Evolutionary conservation across 1,284 basidiomycete species (phyloP), one percentile per base, ranked within the genome.

Genomic region (Butyriboletus appendiculatus): DNA sequence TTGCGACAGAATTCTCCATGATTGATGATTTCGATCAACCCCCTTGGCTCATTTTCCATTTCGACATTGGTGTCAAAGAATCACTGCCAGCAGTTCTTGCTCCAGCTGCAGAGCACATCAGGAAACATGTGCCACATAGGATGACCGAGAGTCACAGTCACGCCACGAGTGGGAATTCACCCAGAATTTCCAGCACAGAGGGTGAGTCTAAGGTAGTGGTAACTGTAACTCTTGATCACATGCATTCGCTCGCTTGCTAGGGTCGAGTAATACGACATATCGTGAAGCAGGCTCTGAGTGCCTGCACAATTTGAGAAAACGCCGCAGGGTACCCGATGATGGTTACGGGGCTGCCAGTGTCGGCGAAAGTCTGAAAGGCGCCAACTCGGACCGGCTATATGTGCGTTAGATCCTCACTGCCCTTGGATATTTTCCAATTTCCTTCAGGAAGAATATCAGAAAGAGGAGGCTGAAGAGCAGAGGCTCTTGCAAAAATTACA

Each of bases 11-110:
- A 5, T 46, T 62, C 26, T 15, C 24, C 39, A 57, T 62, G 57
- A 37, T 51, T 14, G 62, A 62, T 37, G 49, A 46, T 30, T 64
- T 62, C 37, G n/a, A 16, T 46, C 32, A 48, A 22, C 33, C 38
- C 10, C 55, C 59, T 7, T 66, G 59, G 59, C 24, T 62, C 8
- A 1, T 56, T 28, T 59, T 66, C 14, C 46, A 15, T 26, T 52
- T 59, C 35, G 56, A 62, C 32, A 47, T 62, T 30, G 2, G 5
- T 16, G n/a, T 10, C 26, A 60, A 60, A 34, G 30, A 26, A n/a
- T 22, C 28, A 4, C 14, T 4, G 11, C 14, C 14, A 3, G 33
- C 10, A 16, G 9, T 15, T 30, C 32, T 24, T 37, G 20, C 37
- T 14, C 12, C 44, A 11, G 24, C 39, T 35, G 26, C 30, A 20